Evolutionary conservation across 805 yeast genomes (phyloP), one percentile per base, ranked within the genome.

Genomic region (Ogataea saltuana): DNA sequence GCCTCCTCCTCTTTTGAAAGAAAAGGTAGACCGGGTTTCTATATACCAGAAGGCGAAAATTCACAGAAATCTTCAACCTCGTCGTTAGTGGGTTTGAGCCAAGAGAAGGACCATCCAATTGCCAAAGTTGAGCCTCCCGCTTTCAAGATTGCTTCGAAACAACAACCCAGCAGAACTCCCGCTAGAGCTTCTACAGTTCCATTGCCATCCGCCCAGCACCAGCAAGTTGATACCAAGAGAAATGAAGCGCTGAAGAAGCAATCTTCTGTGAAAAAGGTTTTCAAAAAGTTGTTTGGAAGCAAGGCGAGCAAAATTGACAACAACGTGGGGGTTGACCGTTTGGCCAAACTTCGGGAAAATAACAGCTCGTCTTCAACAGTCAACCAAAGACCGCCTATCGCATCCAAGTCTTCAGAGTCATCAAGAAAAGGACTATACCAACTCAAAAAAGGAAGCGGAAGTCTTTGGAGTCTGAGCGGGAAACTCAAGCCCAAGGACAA

Each of bases 251-350:
- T 25, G 9, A 34, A 27, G 26, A 36, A 21, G n/a, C 37, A 45
- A n/a, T 42, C 44, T n/a, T 37, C 44, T 4, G 16, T 45, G 22
- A 45, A 28, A 23, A 31, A 25, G 17, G 38, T 26, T 2, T 47
- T 44, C 16, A 28, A 23, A 4, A 45, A 38, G 34, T 16, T 44
- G 9, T 44, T 44, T 28, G 44, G 51, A 16, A 39, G 22, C 15
- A 25, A 25, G 12, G 8, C 33, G 7, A 18, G 32, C 37, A 32
- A n/a, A n/a, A n/a, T n/a, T n/a, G n/a, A n/a, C n/a, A n/a, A n/a
- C n/a, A n/a, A n/a, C n/a, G n/a, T n/a, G n/a, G n/a, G n/a, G n/a
- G n/a, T n/a, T n/a, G n/a, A n/a, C n/a, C n/a, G n/a, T n/a, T n/a
- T n/a, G n/a, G n/a, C n/a, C n/a, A n/a, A n/a, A n/a, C n/a, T n/a